Evolutionary conservation across 2,329 filamentous ascomycete species (phyloP), one percentile per base, ranked within the genome.

Genomic region (Thelonectria olida): DNA sequence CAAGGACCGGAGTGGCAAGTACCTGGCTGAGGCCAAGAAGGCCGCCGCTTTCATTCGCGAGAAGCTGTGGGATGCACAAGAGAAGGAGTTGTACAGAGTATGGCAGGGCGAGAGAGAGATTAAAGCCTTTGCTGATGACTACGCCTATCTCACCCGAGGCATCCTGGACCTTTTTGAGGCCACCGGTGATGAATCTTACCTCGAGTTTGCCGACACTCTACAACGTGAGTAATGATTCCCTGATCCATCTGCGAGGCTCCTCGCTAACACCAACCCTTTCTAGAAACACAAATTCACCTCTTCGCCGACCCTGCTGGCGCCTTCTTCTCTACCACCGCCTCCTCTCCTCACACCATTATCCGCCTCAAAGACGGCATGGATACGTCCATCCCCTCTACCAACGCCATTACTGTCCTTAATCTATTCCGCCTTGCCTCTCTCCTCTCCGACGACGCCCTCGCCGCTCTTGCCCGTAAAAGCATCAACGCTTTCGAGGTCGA

Each of bases 311-410:
- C 80, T 4, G 78, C 74, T 23, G 86, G 86, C 41, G 92, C 86
- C 28, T 96, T 95, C 82, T 96, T 92, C 79, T 89, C 88, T 5
- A 93, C 91, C 1, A 79, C 84, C 5, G 79, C 81, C 12, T 78
- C 84, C 41, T 88, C 90, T 9, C 81, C 88, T 1, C 88, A 93
- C 70, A 85, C 90, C 25, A 90, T 97, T 61, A 86, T 98, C 62
- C 90, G 95, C 22, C 85, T 97, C 50, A 99, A 99, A 78, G 93
- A 96, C 64, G 96, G 93, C 66, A 97, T 97, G 85, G 96, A 99
- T 76, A 92, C 92, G 5, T 90, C 93, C 2, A 90, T 96, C 62
- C 96, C 96, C 1, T 96, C 93, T 0, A 91, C 92, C 52, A 99
- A 99, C 74, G 93, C 92, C 38, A 86, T 95, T 6, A 91, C 91